Conservation (phyloP, 2,329 filamentous ascomycete species). For the Pseudogymnoascus sp. region DNA sequence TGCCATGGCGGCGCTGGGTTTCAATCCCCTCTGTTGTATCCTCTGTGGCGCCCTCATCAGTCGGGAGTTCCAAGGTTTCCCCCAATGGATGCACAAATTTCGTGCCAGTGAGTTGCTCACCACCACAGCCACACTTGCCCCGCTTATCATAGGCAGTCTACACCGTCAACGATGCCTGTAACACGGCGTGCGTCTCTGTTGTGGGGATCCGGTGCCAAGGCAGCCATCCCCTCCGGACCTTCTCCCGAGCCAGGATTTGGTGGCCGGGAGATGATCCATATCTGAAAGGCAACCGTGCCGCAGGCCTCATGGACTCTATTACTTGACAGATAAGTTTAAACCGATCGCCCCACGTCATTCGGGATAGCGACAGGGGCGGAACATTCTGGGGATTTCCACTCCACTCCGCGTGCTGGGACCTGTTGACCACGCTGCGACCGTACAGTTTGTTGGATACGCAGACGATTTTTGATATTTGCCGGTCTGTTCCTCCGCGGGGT, state of each 20-base stretch:
- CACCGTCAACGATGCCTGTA: not conserved
- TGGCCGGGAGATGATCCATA: not conserved
- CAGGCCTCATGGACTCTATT: not conserved
- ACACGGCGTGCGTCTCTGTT: not conserved
- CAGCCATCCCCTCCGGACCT: not conserved
- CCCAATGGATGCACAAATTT: not conserved
- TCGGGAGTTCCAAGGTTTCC: too few species aligned
- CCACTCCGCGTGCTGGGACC: not conserved
- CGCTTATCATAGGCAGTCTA: not conserved
- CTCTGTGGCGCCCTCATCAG: not conserved
- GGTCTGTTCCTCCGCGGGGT: not conserved
- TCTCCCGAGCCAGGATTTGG: not conserved
- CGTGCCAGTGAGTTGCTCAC: not conserved
- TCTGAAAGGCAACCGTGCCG: not conserved
- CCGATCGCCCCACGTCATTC: not conserved
- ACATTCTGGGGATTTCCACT: not conserved
- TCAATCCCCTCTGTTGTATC: not conserved
- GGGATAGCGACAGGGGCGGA: not conserved
- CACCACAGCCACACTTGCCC: not conserved
- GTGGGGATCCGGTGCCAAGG: not conserved
- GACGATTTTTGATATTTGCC: not conserved
- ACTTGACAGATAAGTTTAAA: not conserved
- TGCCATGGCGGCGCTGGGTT: not conserved
- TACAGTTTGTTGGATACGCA: not conserved
- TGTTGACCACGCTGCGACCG: not conserved